These are phyloP conservation scores for Viola odorata DNA, from an alignment of 345 rosid genomes.

Conservation along the genomic window DNA sequence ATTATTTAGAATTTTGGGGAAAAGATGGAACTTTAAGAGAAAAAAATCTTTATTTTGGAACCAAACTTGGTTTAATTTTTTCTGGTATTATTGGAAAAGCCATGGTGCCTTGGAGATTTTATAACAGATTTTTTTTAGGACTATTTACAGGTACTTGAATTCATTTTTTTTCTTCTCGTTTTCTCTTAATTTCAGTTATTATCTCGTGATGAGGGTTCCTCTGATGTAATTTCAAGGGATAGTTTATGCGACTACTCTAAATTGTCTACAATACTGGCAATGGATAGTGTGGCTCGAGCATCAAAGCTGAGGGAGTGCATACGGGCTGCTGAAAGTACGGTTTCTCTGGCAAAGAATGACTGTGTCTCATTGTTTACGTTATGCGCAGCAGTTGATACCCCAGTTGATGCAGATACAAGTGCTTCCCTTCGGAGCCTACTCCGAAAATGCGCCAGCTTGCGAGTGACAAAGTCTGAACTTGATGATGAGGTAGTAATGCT, in stretches of 20 bases:
- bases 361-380: constrained; percentile 71
- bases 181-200: constrained; percentile 34
- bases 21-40: too few relatives aligned
- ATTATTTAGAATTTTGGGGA: too few relatives aligned
- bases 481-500: constrained; percentile 73
- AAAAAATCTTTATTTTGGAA: too few relatives aligned
- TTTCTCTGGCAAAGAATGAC: constrained; percentile 36
- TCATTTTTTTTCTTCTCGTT: too few relatives aligned
- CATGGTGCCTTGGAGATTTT: too few relatives aligned
- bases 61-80: too few relatives aligned
- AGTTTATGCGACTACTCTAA: constrained; percentile 27
- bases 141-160: too few relatives aligned
- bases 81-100: too few relatives aligned
- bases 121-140: too few relatives aligned
- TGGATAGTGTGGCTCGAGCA: constrained; percentile 68
- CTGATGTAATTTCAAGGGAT: constrained; percentile 12
- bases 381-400: constrained; percentile 71
- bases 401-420: constrained; percentile 58
- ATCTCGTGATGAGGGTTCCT: constrained; percentile 25
- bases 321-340: constrained; percentile 35
- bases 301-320: constrained; percentile 62
- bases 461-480: constrained; percentile 50
- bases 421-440: constrained; percentile 63
- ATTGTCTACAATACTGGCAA: constrained; percentile 44
- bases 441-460: constrained; percentile 70